Conservation (phyloP, 2,329 filamentous ascomycete species). For the Didymella lethalis region DNA sequence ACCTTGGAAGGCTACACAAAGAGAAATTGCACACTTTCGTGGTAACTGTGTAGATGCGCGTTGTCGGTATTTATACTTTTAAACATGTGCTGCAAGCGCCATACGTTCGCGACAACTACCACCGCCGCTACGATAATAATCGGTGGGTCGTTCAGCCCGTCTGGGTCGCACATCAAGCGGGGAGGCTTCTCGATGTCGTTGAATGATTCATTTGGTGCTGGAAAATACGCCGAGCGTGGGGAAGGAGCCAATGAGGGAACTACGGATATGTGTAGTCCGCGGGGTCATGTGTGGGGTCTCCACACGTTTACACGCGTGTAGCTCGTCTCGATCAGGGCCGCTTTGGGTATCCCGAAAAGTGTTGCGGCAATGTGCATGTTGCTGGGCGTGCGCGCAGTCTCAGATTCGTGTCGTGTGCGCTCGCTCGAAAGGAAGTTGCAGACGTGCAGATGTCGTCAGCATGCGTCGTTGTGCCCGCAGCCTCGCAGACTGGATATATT, state of each 20-base stretch:
- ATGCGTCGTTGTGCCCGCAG: background rate
- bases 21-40: background rate
- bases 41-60: background rate
- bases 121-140: background rate
- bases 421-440: background rate
- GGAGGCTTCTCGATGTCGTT: constrained; percentile 6
- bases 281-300: constrained; percentile 14
- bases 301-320: constrained; percentile 21
- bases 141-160: background rate
- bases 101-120: background rate
- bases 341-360: constrained; percentile 16
- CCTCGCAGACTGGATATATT: constrained; percentile 3
- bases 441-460: background rate
- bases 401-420: background rate
- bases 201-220: background rate
- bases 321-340: constrained; percentile 17
- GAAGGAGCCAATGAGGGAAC: constrained; percentile 8
- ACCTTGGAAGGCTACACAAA: background rate
- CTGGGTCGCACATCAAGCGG: constrained; percentile 7
- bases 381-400: background rate
- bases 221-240: background rate
- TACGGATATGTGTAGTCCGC: constrained; percentile 8
- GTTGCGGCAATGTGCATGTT: background rate
- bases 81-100: background rate
- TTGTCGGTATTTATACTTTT: constrained; percentile 3